These are phyloP conservation scores for Coniochaeta sp. DNA, from an alignment of 2,329 filamentous ascomycete genomes.

Conservation along the genomic window DNA sequence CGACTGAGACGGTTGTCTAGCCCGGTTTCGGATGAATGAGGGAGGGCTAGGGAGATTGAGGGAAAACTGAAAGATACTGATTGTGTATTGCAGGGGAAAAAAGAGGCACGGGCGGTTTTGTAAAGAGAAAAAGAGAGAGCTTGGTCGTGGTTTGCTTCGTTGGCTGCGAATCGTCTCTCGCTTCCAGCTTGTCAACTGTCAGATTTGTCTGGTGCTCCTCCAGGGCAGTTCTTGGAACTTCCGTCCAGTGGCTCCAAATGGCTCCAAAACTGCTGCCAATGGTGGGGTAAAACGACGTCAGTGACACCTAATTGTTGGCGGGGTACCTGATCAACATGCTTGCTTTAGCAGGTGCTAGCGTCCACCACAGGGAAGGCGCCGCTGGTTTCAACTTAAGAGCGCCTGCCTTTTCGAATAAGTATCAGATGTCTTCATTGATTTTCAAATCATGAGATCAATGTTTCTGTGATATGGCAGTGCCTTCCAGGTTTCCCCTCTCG, in stretches of 20 bases:
- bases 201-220: too few species aligned
- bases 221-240: not conserved
- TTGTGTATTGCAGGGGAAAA: not conserved
- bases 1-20: not conserved
- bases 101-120: not conserved
- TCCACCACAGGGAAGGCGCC: too few species aligned
- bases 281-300: constrained; percentile 1
- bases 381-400: not conserved
- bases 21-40: not conserved
- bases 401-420: not conserved
- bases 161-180: too few species aligned
- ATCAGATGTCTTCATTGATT: too few species aligned
- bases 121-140: not conserved
- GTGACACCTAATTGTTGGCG: not conserved
- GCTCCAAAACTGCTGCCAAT: too few species aligned
- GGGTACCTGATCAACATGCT: not conserved
- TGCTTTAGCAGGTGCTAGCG: not conserved
- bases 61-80: not conserved
- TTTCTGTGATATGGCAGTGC: too few species aligned
- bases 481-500: too few species aligned
- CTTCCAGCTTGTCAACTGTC: not conserved
- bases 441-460: too few species aligned
- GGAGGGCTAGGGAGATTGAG: not conserved
- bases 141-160: too few species aligned
- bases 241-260: too few species aligned